Evolutionary conservation across 2,329 filamentous ascomycete genomes (phyloP).

Genomic region (Hymenoscyphus fructigenus): DNA sequence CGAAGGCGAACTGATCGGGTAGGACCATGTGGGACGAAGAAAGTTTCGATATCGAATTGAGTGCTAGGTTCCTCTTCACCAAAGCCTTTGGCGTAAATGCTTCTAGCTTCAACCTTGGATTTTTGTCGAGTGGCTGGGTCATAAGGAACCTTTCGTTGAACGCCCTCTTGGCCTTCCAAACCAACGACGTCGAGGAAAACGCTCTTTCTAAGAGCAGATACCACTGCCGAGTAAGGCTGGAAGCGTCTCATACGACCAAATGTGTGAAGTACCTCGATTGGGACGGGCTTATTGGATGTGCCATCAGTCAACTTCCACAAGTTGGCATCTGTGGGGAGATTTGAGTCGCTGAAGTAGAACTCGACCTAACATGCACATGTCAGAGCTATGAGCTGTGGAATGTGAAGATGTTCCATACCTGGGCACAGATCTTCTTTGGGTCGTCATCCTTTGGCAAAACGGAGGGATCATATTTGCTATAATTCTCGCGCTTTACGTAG

Average conservation of each 20-base stretch:
- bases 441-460: slow-evolving; percentile 57
- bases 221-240: slow-evolving; percentile 75
- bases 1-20: slow-evolving; percentile 85
- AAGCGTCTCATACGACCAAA: slow-evolving; percentile 98
- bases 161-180: slow-evolving; percentile 66
- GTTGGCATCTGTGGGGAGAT: slow-evolving; percentile 85
- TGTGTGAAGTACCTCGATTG: slow-evolving; percentile 72
- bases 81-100: slow-evolving; percentile 93
- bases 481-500: slow-evolving; percentile 39
- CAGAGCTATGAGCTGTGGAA: slow-evolving; percentile 10
- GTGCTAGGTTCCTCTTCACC: slow-evolving; percentile 79
- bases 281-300: slow-evolving; percentile 75
- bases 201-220: slow-evolving; percentile 80
- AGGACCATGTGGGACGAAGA: slow-evolving; percentile 79
- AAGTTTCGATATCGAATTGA: slow-evolving; percentile 91
- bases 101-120: slow-evolving; percentile 49
- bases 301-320: slow-evolving; percentile 78
- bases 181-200: slow-evolving; percentile 71
- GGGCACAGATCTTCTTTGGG: slow-evolving; percentile 64
- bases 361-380: slow-evolving; percentile 62
- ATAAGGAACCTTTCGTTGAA: slow-evolving; percentile 75
- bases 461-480: slow-evolving; percentile 58
- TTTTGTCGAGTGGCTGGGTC: slow-evolving; percentile 63
- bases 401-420: slow-evolving; percentile 44
- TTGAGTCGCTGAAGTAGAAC: slow-evolving; percentile 93